Evolutionary conservation across 192 early-diverging fungal species (phyloP), one percentile per base, ranked within the genome.

Genomic region (Spizellomyces punctatus): DNA sequence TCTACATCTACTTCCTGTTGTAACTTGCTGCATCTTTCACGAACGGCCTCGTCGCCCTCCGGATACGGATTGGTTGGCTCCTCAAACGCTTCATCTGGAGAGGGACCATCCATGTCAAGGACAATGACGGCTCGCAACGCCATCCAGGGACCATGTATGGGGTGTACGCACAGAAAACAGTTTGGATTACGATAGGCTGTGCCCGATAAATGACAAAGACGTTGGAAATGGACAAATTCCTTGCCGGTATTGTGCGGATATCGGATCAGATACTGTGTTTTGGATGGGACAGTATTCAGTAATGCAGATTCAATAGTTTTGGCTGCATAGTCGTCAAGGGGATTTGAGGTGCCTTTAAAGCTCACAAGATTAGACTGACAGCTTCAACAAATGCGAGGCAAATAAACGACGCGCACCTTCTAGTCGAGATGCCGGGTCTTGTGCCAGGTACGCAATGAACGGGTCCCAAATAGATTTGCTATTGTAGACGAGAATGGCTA

Each of bases 211-310:
- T 74, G 66, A 19, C 57, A 72, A 1, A 81, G 69, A 44, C 67
- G 17, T 63, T 81, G 79, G 42, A 81, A 81, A 52, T 77, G 67
- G 10, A 78, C 76, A 64, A 81, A 81, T n/a, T 49, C 10, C 46
- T 52, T 63, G 2, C 59, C 79, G 1, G n/a, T 63, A 12, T 75
- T 67, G 64, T 67, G 48, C 16, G 79, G 73, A 64, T 56, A 81
- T 45, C 79, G 46, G 19, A 64, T 45, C 14, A 74, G 64, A 21
- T 19, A 61, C 21, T 67, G n/a, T 8, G 44, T 27, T 48, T 16
- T 49, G 0, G 61, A 16, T 62, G 21, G n/a, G 21, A 27, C 60
- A 5, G 55, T n/a, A 41, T 45, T 21, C 6, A 56, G 56, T 16
- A 36, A 36, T 9, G 66, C 66, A 36, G 16, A 16, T 16, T n/a